Evolutionary conservation across 2,329 filamentous ascomycete species (phyloP), one percentile per base, ranked within the genome.

Genomic region (Pseudogymnoascus sp.): DNA sequence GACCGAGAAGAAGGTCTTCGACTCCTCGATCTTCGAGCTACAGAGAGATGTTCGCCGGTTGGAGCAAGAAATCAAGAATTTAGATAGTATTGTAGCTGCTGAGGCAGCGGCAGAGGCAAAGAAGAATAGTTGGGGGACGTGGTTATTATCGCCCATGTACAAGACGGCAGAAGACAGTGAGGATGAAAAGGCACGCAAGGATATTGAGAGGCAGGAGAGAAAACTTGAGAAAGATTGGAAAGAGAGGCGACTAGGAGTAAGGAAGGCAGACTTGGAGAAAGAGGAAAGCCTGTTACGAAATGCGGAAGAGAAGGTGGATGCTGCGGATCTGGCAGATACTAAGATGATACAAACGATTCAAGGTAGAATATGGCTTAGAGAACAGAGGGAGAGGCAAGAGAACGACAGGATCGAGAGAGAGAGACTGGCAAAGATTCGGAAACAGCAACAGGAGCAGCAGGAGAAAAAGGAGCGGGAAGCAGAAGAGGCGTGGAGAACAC

Each of bases 161-260:
- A 73, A 71, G 61, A 68, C 66, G 63, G 23, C 28, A 44, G 66
- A 68, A 60, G 70, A 73, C 1, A 73, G 11, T 1, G 73, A 75
- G n/a, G 71, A 74, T 16, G 70, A 72, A 50, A 76, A 73, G 62
- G 70, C 62, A 63, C 66, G 61, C 2, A 75, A 75, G 62, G 71
- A 72, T 37, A 71, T 67, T 28, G 64, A 65, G 23, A 71, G 68
- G 31, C 70, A 73, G 64, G 70, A 74, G 67, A 71, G 73, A 56
- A 69, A 64, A 50, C 67, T 72, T 50, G 69, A 70, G 63, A 74
- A 70, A 63, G 68, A 73, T 61, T 67, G 74, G 63, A 76, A 75
- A 65, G 71, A 74, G 67, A 65, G 69, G 37, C 63, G 65, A 59
- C 35, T 75, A 31, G 63, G 62, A 16, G 14, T 28, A 28, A 68